These are phyloP conservation scores for Sonneratia caseolaris DNA, from an alignment of 345 rosid genomes.

Conservation along the genomic window DNA sequence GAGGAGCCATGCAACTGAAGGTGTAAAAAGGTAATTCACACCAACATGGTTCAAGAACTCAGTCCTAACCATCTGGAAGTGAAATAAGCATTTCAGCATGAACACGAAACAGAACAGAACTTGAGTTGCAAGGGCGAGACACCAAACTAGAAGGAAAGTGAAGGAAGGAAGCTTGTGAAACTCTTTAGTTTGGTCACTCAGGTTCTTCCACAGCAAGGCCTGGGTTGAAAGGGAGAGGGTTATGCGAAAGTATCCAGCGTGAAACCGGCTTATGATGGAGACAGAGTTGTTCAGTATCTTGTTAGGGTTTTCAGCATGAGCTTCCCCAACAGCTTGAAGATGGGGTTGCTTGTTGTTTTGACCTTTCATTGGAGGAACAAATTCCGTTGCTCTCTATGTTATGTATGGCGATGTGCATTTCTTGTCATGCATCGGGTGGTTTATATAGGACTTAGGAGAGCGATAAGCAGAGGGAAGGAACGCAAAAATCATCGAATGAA, in stretches of 20 bases:
- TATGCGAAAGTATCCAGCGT: conserved; percentile 40
- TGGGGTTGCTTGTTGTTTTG: not conserved
- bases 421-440: not conserved
- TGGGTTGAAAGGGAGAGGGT: conserved; percentile 28
- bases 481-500: not conserved
- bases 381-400: not conserved
- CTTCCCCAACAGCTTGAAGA: not conserved
- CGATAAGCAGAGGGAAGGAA: not conserved
- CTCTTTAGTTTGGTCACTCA: not conserved
- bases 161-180: conserved; percentile 13
- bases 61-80: conserved; percentile 27
- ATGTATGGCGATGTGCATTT: not conserved
- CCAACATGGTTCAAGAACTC: conserved; percentile 44
- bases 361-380: not conserved
- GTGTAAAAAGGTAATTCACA: conserved; percentile 59
- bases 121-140: conserved; percentile 18
- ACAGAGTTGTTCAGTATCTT: not conserved
- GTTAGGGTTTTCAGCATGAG: not conserved
- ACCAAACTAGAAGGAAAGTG: conserved; percentile 26
- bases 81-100: conserved; percentile 20
- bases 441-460: not conserved
- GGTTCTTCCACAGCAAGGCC: conserved; percentile 37
- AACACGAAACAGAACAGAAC: conserved; percentile 19
- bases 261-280: conserved; percentile 23
- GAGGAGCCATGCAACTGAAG: conserved; percentile 56